Percentiles rank a stretch among this genome's conserved stretches.
phyloP scores from a whole-genome alignment of 225 moss, liverwort and hornwort genomes.

The Sphagnum contortum region DNA sequence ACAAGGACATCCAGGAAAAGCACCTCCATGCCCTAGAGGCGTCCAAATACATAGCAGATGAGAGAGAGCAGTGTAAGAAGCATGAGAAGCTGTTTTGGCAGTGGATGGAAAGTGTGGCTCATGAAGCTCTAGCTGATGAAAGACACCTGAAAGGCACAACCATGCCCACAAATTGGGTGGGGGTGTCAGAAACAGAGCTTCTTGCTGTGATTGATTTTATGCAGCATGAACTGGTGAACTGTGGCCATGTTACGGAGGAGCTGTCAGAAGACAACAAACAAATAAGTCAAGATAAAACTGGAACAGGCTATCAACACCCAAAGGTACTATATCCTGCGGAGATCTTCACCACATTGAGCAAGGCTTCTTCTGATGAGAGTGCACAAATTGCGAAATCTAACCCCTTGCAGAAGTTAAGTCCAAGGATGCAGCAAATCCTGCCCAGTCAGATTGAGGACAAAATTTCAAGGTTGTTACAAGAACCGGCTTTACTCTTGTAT shows the following conservation, averaged over 20 bases:
- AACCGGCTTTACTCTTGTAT: slow-evolving; percentile 19
- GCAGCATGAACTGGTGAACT: slow-evolving; percentile 10
- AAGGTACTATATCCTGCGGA: not conserved
- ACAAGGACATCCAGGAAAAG: slow-evolving; percentile 31
- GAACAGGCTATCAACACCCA: not conserved
- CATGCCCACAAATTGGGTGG: slow-evolving; percentile 4
- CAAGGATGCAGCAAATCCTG: not conserved
- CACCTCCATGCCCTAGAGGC: slow-evolving; percentile 35
- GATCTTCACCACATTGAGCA: not conserved
- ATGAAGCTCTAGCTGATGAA: slow-evolving; percentile 18
- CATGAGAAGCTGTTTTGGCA: slow-evolving; percentile 57
- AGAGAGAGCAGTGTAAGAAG: slow-evolving; percentile 22
- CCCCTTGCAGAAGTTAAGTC: too few species aligned
- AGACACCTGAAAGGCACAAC: not conserved
- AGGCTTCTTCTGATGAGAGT: slow-evolving; percentile 7
- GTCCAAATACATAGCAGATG: slow-evolving; percentile 22
- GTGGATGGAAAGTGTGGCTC: slow-evolving; percentile 58
- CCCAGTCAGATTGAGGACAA: slow-evolving; percentile 6
- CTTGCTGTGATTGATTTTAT: slow-evolving; percentile 13
- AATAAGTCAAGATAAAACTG: not conserved
- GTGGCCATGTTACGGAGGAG: slow-evolving; percentile 1
- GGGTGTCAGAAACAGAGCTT: slow-evolving; percentile 19
- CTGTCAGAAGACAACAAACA: slow-evolving; percentile 3
- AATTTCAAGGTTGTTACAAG: slow-evolving; percentile 11
- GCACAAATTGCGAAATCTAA: slow-evolving; percentile 1